A percentile compares a stretch with the other conserved stretches of the same genome.
Conservation (phyloP, 306 rosid species). For the Ochetophila trinervis region DNA sequence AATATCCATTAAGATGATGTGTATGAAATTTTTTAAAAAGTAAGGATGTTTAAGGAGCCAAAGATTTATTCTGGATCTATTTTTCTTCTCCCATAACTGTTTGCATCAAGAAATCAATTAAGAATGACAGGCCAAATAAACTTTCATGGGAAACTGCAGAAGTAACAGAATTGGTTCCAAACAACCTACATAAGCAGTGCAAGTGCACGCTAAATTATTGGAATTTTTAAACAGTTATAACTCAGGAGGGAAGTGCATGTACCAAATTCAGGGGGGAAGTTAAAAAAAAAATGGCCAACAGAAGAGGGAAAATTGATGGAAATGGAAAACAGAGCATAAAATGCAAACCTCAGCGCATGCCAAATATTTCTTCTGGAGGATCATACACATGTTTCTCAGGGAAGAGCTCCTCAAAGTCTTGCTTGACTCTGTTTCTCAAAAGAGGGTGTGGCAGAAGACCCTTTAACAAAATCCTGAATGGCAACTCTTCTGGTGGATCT, state of each 20-base stretch:
- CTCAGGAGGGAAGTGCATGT: too few relatives aligned
- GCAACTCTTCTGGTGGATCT: conserved; percentile 89
- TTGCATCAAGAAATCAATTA: background rate
- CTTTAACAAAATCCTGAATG: conserved; percentile 86
- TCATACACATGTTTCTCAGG: conserved; percentile 79
- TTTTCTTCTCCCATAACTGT: background rate
- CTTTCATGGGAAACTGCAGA: too few relatives aligned
- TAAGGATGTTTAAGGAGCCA: background rate
- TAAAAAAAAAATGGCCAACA: too few relatives aligned
- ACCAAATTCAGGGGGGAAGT: too few relatives aligned
- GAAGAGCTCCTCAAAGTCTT: conserved; percentile 93
- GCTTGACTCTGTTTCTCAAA: conserved; percentile 88
- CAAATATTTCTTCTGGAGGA: conserved; percentile 92
- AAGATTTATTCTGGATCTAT: background rate
- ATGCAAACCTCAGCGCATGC: conserved; percentile 56
- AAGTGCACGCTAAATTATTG: background rate
- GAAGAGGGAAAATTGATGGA: background rate
- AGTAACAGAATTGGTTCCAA: too few relatives aligned
- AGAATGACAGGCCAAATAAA: background rate
- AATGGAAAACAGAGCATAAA: background rate
- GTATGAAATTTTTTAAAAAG: background rate
- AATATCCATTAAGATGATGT: background rate
- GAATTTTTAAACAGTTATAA: background rate
- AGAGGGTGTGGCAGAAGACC: conserved; percentile 93
- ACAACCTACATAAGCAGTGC: too few relatives aligned